Evolutionary conservation across 148 eudicot species (phyloP).

Genomic region (Suaeda aralocaspica): DNA sequence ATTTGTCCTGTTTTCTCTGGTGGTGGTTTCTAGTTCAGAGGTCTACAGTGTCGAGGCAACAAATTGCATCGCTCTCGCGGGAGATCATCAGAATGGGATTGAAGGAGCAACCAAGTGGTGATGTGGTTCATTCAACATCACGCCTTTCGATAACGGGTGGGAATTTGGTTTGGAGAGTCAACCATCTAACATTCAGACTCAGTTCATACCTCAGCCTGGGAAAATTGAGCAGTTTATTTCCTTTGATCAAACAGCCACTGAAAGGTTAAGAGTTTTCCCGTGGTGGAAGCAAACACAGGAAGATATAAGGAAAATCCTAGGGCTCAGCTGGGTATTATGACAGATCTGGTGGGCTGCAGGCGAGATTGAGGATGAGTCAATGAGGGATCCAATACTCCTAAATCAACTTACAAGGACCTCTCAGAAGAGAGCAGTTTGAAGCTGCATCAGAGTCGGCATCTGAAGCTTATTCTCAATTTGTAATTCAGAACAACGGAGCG

Average conservation of each 20-base stretch:
- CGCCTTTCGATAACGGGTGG: conserved; percentile 27
- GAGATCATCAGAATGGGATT: conserved; percentile 33
- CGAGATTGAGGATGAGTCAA: conserved; percentile 25
- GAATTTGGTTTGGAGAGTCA: conserved; percentile 35
- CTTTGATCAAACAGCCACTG: conserved; percentile 18
- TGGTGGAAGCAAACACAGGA: conserved; percentile 16
- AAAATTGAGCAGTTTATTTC: conserved; percentile 31
- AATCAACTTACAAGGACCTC: conserved; percentile 31
- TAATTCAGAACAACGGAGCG: conserved; percentile 27
- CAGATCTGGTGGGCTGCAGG: conserved; percentile 9
- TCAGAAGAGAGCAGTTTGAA: conserved; percentile 32
- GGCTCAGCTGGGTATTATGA: conserved; percentile 6
- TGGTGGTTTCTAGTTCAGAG: conserved; percentile 15
- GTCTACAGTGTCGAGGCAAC: conserved; percentile 26
- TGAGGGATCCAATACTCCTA: conserved; percentile 22
- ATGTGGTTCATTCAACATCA: conserved; percentile 33
- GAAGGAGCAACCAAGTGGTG: conserved; percentile 37
- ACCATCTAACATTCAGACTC: conserved; percentile 25
- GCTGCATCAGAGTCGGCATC: conserved; percentile 26
- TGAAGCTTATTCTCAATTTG: conserved; percentile 20
- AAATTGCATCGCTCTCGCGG: conserved; percentile 20
- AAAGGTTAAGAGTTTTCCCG: conserved; percentile 29
- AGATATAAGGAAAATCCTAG: conserved; percentile 11
- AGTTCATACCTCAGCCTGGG: conserved; percentile 28
- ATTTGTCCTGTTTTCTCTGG: conserved; percentile 29